A percentile compares a stretch with the other conserved stretches of the same genome.
Evolutionary conservation across 225 moss, liverwort and hornwort species (phyloP).

Genomic region (Marchantia paleacea): DNA sequence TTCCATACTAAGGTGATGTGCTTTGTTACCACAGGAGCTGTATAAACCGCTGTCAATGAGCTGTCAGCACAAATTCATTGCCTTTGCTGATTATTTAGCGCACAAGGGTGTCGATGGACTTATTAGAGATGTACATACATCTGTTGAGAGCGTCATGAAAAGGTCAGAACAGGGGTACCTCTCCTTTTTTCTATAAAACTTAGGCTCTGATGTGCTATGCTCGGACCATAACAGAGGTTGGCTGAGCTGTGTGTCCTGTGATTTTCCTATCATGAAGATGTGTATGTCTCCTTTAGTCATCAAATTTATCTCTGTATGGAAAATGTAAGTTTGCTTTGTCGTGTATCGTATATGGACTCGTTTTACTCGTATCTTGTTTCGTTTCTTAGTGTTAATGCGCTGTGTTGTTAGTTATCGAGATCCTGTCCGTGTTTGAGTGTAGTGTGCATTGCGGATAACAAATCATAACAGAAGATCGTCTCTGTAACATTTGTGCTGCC

Average conservation of each 20-base stretch:
- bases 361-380: too few relatives aligned
- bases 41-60: slow-evolving; percentile 70
- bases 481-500: neutral
- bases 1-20: neutral
- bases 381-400: too few relatives aligned
- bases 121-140: slow-evolving; percentile 66
- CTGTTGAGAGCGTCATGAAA: slow-evolving; percentile 71
- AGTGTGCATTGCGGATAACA: too few relatives aligned
- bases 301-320: too few relatives aligned
- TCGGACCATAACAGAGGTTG: neutral
- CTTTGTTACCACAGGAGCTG: slow-evolving; percentile 49
- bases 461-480: too few relatives aligned
- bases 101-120: slow-evolving; percentile 74
- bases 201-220: neutral
- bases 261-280: neutral
- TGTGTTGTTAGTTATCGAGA: too few relatives aligned
- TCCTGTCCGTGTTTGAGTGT: too few relatives aligned
- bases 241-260: neutral
- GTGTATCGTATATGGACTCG: neutral
- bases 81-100: slow-evolving; percentile 92
- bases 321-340: neutral
- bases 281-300: too few relatives aligned
- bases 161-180: slow-evolving; percentile 39
- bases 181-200: neutral
- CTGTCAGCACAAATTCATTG: slow-evolving; percentile 90